A percentile compares a stretch with the other conserved stretches of the same genome.
These are phyloP conservation scores for Abelmoschus esculentus DNA, from an alignment of 345 rosid species.

Conservation along the genomic window DNA sequence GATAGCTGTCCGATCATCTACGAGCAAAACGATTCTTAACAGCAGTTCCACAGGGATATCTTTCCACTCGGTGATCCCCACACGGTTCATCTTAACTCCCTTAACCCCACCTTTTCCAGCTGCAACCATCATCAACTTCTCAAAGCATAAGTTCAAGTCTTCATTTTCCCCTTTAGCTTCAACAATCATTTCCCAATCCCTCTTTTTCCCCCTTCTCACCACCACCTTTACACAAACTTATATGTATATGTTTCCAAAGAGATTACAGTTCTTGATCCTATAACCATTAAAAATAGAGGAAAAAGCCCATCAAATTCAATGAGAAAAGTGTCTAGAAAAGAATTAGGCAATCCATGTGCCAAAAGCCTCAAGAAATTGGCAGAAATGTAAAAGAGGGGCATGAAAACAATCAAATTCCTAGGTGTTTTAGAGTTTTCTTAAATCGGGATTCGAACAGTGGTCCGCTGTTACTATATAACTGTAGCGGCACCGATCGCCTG, in stretches of 20 bases:
- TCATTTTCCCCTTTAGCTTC: slow-evolving; percentile 27
- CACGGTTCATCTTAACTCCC: slow-evolving; percentile 41
- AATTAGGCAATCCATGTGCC: slow-evolving; percentile 3
- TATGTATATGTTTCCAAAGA: not conserved
- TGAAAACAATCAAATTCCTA: not conserved
- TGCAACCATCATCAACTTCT: slow-evolving; percentile 48
- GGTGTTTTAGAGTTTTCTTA: too few relatives aligned
- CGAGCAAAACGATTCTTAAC: slow-evolving; percentile 61
- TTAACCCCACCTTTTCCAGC: slow-evolving; percentile 13
- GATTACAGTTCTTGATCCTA: slow-evolving; percentile 23
- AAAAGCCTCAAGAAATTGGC: not conserved
- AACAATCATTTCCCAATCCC: slow-evolving; percentile 28
- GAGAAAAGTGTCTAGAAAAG: not conserved
- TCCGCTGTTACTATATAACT: too few relatives aligned
- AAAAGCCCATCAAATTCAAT: not conserved
- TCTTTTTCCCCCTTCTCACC: not conserved
- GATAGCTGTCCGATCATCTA: slow-evolving; percentile 64
- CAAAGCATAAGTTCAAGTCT: slow-evolving; percentile 56
- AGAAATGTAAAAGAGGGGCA: not conserved
- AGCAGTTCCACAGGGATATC: slow-evolving; percentile 86
- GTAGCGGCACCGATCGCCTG: too few relatives aligned
- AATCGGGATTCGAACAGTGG: too few relatives aligned
- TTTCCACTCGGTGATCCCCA: slow-evolving; percentile 62
- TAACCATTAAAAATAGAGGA: slow-evolving; percentile 8
- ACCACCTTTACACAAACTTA: slow-evolving; percentile 16